Conservation (phyloP, 805 yeast genomes). For the Yamadazyma insecticola region DNA sequence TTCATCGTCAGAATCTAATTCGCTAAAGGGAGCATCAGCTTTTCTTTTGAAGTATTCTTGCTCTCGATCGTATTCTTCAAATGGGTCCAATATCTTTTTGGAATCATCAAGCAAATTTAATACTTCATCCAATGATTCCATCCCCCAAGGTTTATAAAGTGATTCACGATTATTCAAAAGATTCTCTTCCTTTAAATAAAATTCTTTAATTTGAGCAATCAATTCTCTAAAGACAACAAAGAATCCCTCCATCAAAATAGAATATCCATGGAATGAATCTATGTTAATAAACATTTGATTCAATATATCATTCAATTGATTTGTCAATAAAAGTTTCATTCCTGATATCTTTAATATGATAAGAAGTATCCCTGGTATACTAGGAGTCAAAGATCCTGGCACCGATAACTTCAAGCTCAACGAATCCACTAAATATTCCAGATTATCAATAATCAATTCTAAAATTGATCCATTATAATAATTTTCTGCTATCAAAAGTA, state of each 20-base stretch:
- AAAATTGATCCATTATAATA: conserved; percentile 53
- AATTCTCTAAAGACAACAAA: conserved; percentile 66
- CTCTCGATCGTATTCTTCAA: conserved; percentile 26
- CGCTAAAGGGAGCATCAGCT: conserved; percentile 33
- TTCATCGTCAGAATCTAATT: conserved; percentile 20
- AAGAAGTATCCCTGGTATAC: conserved; percentile 64
- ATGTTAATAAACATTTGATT: conserved; percentile 70
- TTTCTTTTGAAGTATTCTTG: conserved; percentile 35
- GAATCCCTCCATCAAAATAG: conserved; percentile 65
- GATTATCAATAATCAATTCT: conserved; percentile 56
- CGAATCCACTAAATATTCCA: conserved; percentile 78
- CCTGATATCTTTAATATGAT: conserved; percentile 74
- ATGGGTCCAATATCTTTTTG: conserved; percentile 22
- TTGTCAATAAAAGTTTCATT: conserved; percentile 45
- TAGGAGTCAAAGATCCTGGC: conserved; percentile 63
- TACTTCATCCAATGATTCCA: conserved; percentile 41
- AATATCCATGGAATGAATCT: conserved; percentile 83
- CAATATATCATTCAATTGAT: conserved; percentile 67
- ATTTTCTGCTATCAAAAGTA: conserved; percentile 43
- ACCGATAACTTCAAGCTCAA: conserved; percentile 67
- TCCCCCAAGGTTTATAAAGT: conserved; percentile 56
- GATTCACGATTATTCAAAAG: conserved; percentile 6
- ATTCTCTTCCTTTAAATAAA: conserved; percentile 5
- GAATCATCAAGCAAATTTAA: conserved; percentile 38
- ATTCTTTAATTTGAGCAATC: conserved; percentile 33